These are phyloP conservation scores for Narthecium ossifragum DNA, from an alignment of 106 monocot species.

Conservation along the genomic window DNA sequence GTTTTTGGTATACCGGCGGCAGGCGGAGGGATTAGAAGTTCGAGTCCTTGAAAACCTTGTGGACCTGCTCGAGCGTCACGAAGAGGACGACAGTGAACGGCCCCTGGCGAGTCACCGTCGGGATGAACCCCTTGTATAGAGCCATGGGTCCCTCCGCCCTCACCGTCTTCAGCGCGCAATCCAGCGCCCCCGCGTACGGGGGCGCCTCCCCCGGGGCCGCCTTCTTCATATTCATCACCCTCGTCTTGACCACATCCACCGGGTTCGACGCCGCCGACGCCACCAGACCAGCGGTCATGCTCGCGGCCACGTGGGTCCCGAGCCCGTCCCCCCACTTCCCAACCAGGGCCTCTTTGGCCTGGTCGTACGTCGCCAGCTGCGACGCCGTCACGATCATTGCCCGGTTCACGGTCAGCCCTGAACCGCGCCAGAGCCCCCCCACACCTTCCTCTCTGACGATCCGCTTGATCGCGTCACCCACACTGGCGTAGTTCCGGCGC, in stretches of 20 bases:
- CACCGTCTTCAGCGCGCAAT: constrained; percentile 52
- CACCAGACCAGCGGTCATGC: constrained; percentile 52
- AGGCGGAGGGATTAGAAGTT: no score
- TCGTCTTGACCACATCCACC: constrained; percentile 63
- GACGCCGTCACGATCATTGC: constrained; percentile 70
- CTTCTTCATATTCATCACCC: constrained; percentile 61
- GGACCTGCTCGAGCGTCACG: constrained; percentile 77
- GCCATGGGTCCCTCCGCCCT: constrained; percentile 48
- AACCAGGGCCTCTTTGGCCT: constrained; percentile 48
- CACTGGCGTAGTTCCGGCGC: constrained; percentile 52
- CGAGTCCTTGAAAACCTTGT: constrained; percentile 43
- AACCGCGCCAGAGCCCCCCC: constrained; percentile 44
- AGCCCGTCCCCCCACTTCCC: constrained; percentile 34
- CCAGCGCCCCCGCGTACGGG: constrained; percentile 37
- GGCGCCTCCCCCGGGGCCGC: constrained; percentile 24
- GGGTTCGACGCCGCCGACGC: constrained; percentile 62
- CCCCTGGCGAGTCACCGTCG: constrained; percentile 60
- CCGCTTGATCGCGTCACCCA: constrained; percentile 38
- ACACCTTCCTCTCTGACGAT: constrained; percentile 41
- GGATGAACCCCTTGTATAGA: constrained; percentile 65
- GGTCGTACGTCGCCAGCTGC: constrained; percentile 69
- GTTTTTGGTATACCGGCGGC: not conserved
- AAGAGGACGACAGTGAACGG: constrained; percentile 72
- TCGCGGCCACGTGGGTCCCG: constrained; percentile 50
- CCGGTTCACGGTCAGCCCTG: constrained; percentile 48